These are phyloP conservation scores for Ophiostoma quercus DNA, from an alignment of 2,329 filamentous ascomycete species.

Conservation along the genomic window DNA sequence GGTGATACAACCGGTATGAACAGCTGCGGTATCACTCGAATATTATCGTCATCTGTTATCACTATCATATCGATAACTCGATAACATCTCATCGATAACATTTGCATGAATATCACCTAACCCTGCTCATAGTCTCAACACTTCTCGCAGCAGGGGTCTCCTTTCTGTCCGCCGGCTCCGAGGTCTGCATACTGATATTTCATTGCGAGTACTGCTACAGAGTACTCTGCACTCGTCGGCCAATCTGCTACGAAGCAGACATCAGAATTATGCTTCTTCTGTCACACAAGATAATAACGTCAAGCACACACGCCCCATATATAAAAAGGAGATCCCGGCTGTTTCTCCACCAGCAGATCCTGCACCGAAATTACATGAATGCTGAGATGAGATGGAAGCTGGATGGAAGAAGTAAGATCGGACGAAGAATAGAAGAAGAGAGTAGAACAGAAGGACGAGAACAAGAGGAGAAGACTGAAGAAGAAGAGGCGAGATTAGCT, in stretches of 20 bases:
- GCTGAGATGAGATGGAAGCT: conserved; percentile 1
- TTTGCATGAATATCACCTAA: conserved; percentile 1
- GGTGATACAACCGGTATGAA: not conserved
- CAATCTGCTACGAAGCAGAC: not conserved
- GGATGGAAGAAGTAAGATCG: not conserved
- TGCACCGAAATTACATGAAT: conserved; percentile 18
- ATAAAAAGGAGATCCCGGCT: conserved; percentile 20
- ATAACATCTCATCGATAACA: not conserved
- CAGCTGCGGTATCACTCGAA: not conserved
- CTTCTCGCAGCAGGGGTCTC: not conserved
- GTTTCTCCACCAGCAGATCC: conserved; percentile 21
- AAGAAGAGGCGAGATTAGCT: not conserved
- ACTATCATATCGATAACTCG: not conserved
- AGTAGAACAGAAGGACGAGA: not conserved
- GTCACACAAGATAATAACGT: not conserved
- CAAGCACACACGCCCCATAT: conserved; percentile 18
- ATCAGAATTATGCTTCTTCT: not conserved
- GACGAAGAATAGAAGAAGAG: not conserved
- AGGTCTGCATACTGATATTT: not conserved
- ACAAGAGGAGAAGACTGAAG: not conserved
- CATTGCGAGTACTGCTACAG: not conserved
- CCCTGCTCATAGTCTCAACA: not conserved
- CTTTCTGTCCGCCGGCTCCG: conserved; percentile 5
- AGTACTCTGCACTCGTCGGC: not conserved
- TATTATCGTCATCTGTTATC: not conserved